Evolutionary conservation across 2,329 filamentous ascomycete species (phyloP), one percentile per base, ranked within the genome.

Genomic region (Claviceps spartinae): DNA sequence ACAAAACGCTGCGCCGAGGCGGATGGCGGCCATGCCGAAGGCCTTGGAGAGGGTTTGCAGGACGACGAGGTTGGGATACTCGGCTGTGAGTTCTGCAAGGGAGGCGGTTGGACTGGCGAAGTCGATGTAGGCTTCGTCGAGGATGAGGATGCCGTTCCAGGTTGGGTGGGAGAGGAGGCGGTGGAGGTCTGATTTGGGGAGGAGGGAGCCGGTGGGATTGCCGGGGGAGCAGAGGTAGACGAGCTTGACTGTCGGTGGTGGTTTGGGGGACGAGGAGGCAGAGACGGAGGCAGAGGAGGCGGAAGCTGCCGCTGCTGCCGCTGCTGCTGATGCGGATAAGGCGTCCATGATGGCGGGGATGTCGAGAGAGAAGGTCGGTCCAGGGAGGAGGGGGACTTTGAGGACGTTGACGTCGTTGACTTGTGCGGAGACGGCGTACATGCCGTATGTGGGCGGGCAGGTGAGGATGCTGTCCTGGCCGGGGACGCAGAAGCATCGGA

Each of bases 11-110:
- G 83, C 86, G 47, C 93, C 93, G 1, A 98, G 76, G 16, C 93
- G 78, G 64, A 98, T 95, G 49, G 91, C 93, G 4, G 93, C 93
- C 63, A 98, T 79, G 30, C 93, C 93, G 63, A 98, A 98, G 0
- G 89, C 93, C 68, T 98, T 98, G 62, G 87, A 95, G n/a, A 97
- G 77, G 1, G 93, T 98, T 74, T 98, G 93, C 87, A 97, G 88
- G 53, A 98, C 90, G 18, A 96, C 89, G 26, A 98, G 75, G 67
- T 98, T 98, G 49, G 91, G 90, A 81, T 87, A 94, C 62, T 95
- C 89, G 38, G 79, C 75, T 1, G 95, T 90, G 85, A 88, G 95
- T 68, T 95, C 87, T 26, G 93, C 91, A 26, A 97, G 77, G 58
- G 86, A 94, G 43, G 86, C 77, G 26, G 79, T 82, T 16, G 69